Conservation (phyloP, 306 rosid species). For the Cicer cuneatum region DNA sequence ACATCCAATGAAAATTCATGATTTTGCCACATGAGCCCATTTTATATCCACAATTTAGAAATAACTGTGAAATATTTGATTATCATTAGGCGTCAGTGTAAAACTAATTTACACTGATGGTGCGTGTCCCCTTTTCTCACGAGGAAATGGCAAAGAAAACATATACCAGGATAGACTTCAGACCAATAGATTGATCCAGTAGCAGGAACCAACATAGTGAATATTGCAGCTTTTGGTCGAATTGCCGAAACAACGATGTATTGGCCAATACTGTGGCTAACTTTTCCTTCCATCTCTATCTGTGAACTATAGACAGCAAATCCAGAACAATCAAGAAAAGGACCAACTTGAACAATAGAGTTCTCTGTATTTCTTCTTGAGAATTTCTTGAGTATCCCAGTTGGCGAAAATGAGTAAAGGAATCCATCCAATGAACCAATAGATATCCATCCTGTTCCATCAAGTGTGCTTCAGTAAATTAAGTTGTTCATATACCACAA, state of each 20-base stretch:
- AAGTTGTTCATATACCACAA: conserved; percentile 29
- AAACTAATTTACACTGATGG: too few species aligned
- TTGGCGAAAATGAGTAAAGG: conserved; percentile 75
- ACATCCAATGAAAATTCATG: too few species aligned
- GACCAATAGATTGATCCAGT: conserved; percentile 81
- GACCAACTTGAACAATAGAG: conserved; percentile 63
- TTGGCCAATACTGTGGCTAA: conserved; percentile 54
- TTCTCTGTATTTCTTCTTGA: conserved; percentile 56
- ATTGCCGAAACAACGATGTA: conserved; percentile 61
- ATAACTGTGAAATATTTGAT: too few species aligned
- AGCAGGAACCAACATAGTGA: conserved; percentile 74
- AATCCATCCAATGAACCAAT: conserved; percentile 81
- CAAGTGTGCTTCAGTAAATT: background rate
- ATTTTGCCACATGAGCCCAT: too few species aligned
- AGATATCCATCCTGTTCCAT: conserved; percentile 73
- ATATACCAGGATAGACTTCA: conserved; percentile 63
- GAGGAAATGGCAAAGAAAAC: conserved; percentile 18
- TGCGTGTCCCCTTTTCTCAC: too few species aligned
- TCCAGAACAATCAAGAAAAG: conserved; percentile 84
- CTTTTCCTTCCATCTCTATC: conserved; percentile 74
- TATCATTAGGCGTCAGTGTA: too few species aligned
- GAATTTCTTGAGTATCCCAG: conserved; percentile 68
- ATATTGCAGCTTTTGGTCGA: conserved; percentile 59
- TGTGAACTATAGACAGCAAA: conserved; percentile 70
- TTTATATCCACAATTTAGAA: too few species aligned